Evolutionary conservation across 495 filamentous ascomycete genomes (phyloP), one percentile per base, ranked within the genome.

Genomic region (Tetracladium marchalianum): DNA sequence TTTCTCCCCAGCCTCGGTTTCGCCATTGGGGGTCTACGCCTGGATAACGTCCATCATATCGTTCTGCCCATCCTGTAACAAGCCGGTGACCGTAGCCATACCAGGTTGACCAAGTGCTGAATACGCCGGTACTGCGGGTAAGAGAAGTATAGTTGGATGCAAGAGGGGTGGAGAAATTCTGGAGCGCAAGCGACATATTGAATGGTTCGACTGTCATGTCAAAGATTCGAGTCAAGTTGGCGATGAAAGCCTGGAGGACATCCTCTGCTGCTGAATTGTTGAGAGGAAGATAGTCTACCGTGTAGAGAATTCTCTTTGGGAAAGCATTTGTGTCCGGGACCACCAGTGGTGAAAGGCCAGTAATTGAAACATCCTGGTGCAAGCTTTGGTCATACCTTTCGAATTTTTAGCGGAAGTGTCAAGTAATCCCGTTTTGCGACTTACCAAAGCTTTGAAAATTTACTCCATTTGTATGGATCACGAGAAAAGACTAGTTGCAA

Each of bases 131-230:
- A 5, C 12, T 16, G 3, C 35, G 35, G 16, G 12, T 36, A 5
- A 36, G 16, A 36, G 16, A 2, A 10, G 35, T 36, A 10, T n/a
- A 36, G 9, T 36, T 36, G 35, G 8, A 64, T 52, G 39, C 52
- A 7, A 65, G 51, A 0, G 60, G 57, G 15, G 51, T 58, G 13
- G 57, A 56, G 31, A 63, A 55, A 43, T 61, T 61, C 15, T 35
- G 35, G 5, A 36, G 12, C 12, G 35, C 16, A n/a, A 16, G 12
- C 35, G 50, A 47, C 1, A 68, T 42, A 17, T 68, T 68, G 0
- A 70, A 43, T 4, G 67, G 67, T 31, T 40, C 45, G 1, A 71
- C 65, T 0, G 34, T 51, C 6, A 73, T 63, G 34, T 68, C 69
- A 15, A 61, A 64, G 13, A 61, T 40, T 7, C 35, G 35, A 3